These are phyloP conservation scores for Pseudoscleropodium purum DNA, from an alignment of 225 moss, liverwort and hornwort species.

Conservation along the genomic window DNA sequence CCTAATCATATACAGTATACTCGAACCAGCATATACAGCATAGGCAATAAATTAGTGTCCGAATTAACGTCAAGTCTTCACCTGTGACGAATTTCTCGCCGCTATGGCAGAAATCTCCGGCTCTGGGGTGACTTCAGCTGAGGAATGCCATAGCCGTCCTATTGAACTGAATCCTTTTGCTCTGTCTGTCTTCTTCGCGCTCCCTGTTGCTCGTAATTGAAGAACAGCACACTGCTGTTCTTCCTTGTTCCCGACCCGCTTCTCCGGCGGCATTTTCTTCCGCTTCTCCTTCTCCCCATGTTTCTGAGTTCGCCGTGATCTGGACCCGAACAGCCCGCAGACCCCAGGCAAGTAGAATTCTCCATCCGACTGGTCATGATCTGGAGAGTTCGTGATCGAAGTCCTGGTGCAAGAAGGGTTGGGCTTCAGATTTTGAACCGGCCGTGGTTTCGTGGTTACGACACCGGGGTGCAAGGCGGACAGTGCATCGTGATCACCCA, in stretches of 20 bases:
- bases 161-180: not conserved
- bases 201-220: not conserved
- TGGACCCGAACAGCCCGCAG: constrained; percentile 11
- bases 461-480: not conserved
- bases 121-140: constrained; percentile 7
- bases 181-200: not conserved
- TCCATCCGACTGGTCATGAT: not conserved
- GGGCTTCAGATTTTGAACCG: not conserved
- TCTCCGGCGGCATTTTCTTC: not conserved
- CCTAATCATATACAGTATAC: not conserved
- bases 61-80: not conserved
- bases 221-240: not conserved
- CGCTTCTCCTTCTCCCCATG: not conserved
- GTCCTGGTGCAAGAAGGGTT: not conserved
- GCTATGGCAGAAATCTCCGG: not conserved
- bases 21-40: not conserved
- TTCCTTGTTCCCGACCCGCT: not conserved
- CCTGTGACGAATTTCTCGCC: not conserved
- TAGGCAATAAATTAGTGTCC: not conserved
- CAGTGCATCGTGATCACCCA: not conserved
- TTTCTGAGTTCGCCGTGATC: not conserved
- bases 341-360: not conserved
- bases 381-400: not conserved
- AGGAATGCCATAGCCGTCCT: not conserved
- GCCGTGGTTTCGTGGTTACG: not conserved